A percentile compares a stretch with the other conserved stretches of the same genome.
These are phyloP conservation scores for Botrytis cinerea DNA, from an alignment of 2,329 filamentous ascomycete species.

Conservation along the genomic window DNA sequence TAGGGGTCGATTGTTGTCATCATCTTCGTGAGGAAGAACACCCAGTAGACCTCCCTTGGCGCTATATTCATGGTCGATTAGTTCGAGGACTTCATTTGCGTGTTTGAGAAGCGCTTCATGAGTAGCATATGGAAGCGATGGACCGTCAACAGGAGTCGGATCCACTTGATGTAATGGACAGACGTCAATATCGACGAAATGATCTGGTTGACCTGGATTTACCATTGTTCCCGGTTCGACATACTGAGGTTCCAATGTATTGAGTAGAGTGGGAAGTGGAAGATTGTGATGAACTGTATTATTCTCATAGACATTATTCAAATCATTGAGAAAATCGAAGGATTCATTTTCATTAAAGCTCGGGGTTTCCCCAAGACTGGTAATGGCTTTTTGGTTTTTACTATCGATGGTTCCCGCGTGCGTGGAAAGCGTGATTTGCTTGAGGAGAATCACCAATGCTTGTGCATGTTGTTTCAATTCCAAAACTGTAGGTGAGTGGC, in stretches of 20 bases:
- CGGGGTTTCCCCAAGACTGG: background rate
- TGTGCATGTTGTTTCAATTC: constrained; percentile 62
- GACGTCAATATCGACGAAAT: constrained; percentile 28
- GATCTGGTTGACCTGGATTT: constrained; percentile 14
- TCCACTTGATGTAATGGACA: constrained; percentile 34
- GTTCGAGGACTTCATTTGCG: constrained; percentile 60
- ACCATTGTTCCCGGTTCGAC: constrained; percentile 8
- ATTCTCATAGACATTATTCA: constrained; percentile 49
- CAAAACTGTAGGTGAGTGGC: constrained; percentile 54
- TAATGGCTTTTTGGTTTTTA: constrained; percentile 20
- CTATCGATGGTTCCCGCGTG: constrained; percentile 36
- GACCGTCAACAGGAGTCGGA: constrained; percentile 22
- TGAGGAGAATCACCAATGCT: constrained; percentile 56
- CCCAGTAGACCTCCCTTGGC: constrained; percentile 57
- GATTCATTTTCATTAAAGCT: constrained; percentile 45
- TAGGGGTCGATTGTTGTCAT: constrained; percentile 44
- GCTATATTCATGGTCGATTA: constrained; percentile 60
- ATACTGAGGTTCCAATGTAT: constrained; percentile 29
- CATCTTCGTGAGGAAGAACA: constrained; percentile 51
- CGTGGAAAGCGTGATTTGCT: constrained; percentile 48
- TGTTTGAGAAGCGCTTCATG: constrained; percentile 52
- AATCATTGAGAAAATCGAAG: constrained; percentile 59
- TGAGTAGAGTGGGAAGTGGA: constrained; percentile 36
- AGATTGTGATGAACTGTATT: constrained; percentile 31
- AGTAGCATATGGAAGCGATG: constrained; percentile 35